Evolutionary conservation across 176 grass and related monocot genomes (phyloP).

Genomic region (Hordeum vulgare): DNA sequence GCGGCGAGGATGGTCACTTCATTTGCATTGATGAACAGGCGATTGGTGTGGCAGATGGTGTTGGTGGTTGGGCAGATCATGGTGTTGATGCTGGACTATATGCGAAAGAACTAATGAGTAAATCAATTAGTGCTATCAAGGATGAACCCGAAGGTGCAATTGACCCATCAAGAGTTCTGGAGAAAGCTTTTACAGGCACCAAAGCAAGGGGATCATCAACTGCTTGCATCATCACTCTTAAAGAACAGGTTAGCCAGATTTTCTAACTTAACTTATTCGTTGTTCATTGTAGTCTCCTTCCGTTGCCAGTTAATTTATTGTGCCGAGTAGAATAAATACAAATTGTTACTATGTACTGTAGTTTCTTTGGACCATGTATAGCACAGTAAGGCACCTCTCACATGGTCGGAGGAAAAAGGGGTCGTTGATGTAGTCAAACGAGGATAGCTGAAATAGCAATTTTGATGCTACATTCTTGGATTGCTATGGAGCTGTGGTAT

Average conservation of each 20-base stretch:
- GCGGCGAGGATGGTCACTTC: constrained; percentile 97
- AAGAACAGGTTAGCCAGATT: constrained; percentile 48
- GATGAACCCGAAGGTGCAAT: constrained; percentile 68
- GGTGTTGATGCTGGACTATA: constrained; percentile 87
- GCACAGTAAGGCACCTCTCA: background rate
- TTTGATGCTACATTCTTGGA: background rate
- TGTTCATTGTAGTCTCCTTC: background rate
- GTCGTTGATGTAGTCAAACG: background rate
- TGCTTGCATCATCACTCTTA: constrained; percentile 94
- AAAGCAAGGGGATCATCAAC: constrained; percentile 93
- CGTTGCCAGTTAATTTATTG: background rate
- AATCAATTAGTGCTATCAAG: constrained; percentile 70
- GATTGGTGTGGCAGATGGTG: constrained; percentile 94
- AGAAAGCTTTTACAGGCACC: constrained; percentile 80
- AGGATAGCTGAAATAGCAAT: background rate
- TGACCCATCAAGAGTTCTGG: constrained; percentile 85
- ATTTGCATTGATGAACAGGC: constrained; percentile 69
- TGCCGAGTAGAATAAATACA: background rate
- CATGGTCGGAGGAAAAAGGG: background rate
- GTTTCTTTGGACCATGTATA: background rate
- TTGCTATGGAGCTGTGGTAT: background rate
- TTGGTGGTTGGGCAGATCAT: constrained; percentile 92
- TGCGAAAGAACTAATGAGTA: constrained; percentile 80
- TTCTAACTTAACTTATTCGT: background rate
- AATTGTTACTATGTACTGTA: background rate